Evolutionary conservation across 345 rosid genomes (phyloP).

Genomic region (Rhizophora mangle): DNA sequence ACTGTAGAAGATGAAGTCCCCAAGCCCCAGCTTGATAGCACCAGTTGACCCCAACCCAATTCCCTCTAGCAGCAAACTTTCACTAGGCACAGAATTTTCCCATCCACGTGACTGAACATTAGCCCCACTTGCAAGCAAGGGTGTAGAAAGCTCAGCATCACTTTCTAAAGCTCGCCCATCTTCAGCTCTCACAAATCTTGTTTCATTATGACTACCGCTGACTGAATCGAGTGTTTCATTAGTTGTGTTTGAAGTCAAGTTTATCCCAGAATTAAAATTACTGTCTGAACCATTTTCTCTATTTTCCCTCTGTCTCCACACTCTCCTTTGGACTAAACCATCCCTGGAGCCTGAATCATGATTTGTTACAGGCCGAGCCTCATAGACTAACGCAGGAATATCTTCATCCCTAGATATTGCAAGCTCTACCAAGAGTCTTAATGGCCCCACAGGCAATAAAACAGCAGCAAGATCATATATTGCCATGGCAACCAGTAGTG

Average conservation of each 20-base stretch:
- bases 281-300: slow-evolving; percentile 18
- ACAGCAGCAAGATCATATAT: slow-evolving; percentile 93
- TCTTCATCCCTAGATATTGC: slow-evolving; percentile 96
- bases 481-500: slow-evolving; percentile 71
- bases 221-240: slow-evolving; percentile 13
- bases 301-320: slow-evolving; percentile 66
- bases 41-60: slow-evolving; percentile 87
- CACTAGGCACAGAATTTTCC: slow-evolving; percentile 32
- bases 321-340: slow-evolving; percentile 48
- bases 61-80: slow-evolving; percentile 63
- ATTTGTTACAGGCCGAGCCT: slow-evolving; percentile 69
- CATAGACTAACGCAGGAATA: slow-evolving; percentile 89
- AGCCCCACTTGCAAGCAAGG: slow-evolving; percentile 51
- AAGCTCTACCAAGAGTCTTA: slow-evolving; percentile 86
- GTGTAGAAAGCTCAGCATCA: slow-evolving; percentile 53
- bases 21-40: slow-evolving; percentile 88
- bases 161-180: slow-evolving; percentile 37
- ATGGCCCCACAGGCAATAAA: slow-evolving; percentile 84
- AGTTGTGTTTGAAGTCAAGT: slow-evolving; percentile 16
- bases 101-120: slow-evolving; percentile 11
- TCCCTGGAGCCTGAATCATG: slow-evolving; percentile 32
- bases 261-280: slow-evolving; percentile 11
- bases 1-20: slow-evolving; percentile 93
- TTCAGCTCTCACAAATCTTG: slow-evolving; percentile 35
- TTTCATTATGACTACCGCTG: slow-evolving; percentile 11